Evolutionary conservation across 2,329 filamentous ascomycete species (phyloP), one percentile per base, ranked within the genome.

Genomic region (Fusarium coffeatum): DNA sequence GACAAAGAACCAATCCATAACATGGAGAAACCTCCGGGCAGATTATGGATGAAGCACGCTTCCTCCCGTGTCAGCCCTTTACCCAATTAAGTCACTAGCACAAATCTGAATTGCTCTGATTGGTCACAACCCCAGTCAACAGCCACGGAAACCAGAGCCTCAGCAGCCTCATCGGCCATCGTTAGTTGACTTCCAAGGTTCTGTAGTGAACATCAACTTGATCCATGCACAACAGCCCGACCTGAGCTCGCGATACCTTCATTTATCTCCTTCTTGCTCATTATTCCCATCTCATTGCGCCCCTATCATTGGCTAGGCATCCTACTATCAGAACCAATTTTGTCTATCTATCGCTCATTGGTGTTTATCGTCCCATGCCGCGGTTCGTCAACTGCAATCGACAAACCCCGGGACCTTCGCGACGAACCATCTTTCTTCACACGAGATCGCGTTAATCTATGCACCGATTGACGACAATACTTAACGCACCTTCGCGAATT

Each of bases 141-240:
- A 74, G 73, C 72, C 72, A 74, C 72, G 53, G 62, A 32, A 50
- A 65, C 40, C n/a, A 65, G 69, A 74, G 69, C 73, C 73, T 59
- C 73, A 73, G 72, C 65, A 69, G 68, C 68, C 68, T 66, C 68
- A 71, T 71, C 68, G 54, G 55, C 61, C 53, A 37, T 41, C 49
- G 64, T 57, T 55, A 56, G 56, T 63, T 43, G 47, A 53, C 64
- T 58, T 68, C 60, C 48, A 41, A 55, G 55, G 32, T 55, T 55
- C 23, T 22, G 37, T 37, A 37, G 40, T 47, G 45, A 66, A 66
- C 62, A 54, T 65, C 46, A 62, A 71, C 68, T 59, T 61, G 25
- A 46, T 55, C 53, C 59, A 70, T 58, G 59, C 67, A 70, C 46
- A 64, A 59, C 63, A 55, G 49, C 28, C 55, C 32, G 34, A 41